phyloP scores from a whole-genome alignment of 352 stramenopile species.

The Saprolegnia diclina region DNA sequence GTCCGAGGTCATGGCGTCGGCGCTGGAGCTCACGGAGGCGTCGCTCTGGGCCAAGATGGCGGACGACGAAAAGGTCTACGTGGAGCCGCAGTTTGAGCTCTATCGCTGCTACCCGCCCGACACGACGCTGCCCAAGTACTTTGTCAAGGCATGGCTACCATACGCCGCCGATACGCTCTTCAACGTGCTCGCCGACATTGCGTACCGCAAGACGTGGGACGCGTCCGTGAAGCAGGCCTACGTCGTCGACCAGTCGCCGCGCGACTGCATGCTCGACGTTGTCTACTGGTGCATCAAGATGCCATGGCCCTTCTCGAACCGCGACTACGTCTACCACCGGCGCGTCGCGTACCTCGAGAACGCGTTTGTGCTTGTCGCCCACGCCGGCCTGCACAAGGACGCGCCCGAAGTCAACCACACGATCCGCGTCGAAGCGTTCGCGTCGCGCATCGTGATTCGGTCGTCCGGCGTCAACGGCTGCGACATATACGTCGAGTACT shows the following conservation, averaged over 20 bases:
- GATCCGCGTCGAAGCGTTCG: slow-evolving; percentile 62
- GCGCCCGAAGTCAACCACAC: slow-evolving; percentile 37
- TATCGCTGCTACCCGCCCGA: slow-evolving; percentile 46
- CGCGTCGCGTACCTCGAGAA: slow-evolving; percentile 47
- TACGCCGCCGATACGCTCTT: slow-evolving; percentile 67
- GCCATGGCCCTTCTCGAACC: slow-evolving; percentile 60
- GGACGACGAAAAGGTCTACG: slow-evolving; percentile 54
- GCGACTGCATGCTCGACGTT: slow-evolving; percentile 43
- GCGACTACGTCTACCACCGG: slow-evolving; percentile 76
- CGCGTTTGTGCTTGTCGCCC: slow-evolving; percentile 63
- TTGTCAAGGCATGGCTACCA: slow-evolving; percentile 61
- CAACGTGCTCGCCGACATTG: slow-evolving; percentile 51
- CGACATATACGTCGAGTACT: slow-evolving; percentile 68
- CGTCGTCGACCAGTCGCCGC: slow-evolving; percentile 37
- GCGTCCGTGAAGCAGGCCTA: slow-evolving; percentile 39
- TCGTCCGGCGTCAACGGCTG: slow-evolving; percentile 50
- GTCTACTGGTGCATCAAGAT: slow-evolving; percentile 55
- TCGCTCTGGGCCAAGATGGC: neutral
- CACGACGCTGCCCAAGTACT: slow-evolving; percentile 61
- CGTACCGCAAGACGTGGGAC: slow-evolving; percentile 58
- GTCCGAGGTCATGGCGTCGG: neutral
- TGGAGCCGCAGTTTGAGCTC: slow-evolving; percentile 66
- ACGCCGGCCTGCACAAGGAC: slow-evolving; percentile 46
- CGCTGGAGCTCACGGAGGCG: slow-evolving; percentile 3
- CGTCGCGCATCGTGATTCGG: slow-evolving; percentile 54